Base-by-base conservation (phyloP, 2,329 filamentous ascomycete species). In the Byssoonygena ceratinophila region DNA sequence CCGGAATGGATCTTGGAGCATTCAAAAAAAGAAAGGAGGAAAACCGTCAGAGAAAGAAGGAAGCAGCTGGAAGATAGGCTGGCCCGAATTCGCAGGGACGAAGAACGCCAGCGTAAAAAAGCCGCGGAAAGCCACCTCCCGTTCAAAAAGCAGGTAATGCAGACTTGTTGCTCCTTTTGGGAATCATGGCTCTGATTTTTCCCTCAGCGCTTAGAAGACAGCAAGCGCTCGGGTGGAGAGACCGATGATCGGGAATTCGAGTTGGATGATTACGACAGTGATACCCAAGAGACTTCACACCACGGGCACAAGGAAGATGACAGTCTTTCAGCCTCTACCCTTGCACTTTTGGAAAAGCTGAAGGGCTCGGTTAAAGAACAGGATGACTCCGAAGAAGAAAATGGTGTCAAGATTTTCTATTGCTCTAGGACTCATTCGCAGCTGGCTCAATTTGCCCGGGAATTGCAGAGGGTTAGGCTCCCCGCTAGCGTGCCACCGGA, bases 371-470 rank as follows among this genome's bases (percentile, higher is more conserved):
- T 60, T 20, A 48, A 53, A 51, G 65, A 63, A 16, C 60, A 66
- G 14, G 70, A 74, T 6, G 71, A 77, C 7, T 70, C 75, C 4
- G 68, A 74, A 34, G 66, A 76, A 6, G 74, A 79, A 11, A 80
- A 87, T 51, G 81, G 84, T 58, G 74, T 85, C 47, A 94, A 91
- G 75, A 86, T 96, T 48, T 94, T 87, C 67, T 95, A 91, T 69
- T 92, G 89, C 52, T 96, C 90, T 6, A 80, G 90, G 63, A 96
- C 90, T 1, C 90, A 96, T 67, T 96, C 90, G 2, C 90, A 96
- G 63, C 71, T 96, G 12, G 84, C 85, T 0, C 90, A 96, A 64
- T 94, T 96, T 66, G 83, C 91, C 16, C 78, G 82, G 39, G 90
- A 96, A 66, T 71, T 96, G 46, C 80, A 83, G 1, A 81, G 87